phyloP scores from a whole-genome alignment of 345 rosid species.

The Eucalyptus globulus region DNA sequence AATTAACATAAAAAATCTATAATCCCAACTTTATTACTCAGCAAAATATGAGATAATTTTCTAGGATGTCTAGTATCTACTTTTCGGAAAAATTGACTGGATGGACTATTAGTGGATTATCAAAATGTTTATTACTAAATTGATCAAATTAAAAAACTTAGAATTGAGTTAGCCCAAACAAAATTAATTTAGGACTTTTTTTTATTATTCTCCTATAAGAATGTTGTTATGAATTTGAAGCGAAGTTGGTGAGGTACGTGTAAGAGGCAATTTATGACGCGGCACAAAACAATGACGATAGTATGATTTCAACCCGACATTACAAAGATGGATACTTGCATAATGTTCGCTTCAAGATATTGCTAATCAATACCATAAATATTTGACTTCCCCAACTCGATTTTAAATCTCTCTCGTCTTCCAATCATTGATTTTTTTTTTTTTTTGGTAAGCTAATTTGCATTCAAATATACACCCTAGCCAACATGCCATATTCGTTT shows the following conservation, averaged over 20 bases:
- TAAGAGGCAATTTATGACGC: neutral
- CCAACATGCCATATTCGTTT: neutral
- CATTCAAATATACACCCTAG: neutral
- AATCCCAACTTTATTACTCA: no score
- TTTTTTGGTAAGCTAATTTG: neutral
- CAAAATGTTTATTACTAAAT: no score
- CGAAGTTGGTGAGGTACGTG: neutral
- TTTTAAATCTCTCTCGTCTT: neutral
- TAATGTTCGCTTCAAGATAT: neutral
- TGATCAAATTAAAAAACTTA: no score
- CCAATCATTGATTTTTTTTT: neutral
- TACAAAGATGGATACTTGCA: neutral
- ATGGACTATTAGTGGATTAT: neutral
- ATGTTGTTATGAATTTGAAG: neutral
- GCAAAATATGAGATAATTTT: no score
- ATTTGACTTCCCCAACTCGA: neutral
- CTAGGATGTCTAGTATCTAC: no score
- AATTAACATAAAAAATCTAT: no score
- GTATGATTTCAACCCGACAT: neutral
- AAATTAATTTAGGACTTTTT: no score
- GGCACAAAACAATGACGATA: neutral
- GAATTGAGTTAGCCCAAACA: neutral
- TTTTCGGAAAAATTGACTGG: fast-evolving
- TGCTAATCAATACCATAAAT: neutral
- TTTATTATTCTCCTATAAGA: no score